phyloP scores from a whole-genome alignment of 2,329 filamentous ascomycete species.

The Cercospora berteroae region DNA sequence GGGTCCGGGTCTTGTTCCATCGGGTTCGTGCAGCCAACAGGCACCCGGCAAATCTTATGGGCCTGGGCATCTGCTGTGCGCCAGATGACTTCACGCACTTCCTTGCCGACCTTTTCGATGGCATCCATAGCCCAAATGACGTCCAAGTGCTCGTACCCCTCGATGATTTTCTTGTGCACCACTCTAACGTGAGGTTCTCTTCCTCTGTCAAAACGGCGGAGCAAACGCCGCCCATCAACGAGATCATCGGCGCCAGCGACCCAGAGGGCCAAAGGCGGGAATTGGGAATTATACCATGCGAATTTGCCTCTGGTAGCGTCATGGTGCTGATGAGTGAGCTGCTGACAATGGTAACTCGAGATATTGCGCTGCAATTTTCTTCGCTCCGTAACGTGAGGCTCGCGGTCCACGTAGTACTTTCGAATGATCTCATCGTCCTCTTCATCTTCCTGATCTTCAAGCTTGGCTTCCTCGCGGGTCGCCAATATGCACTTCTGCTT shows the following conservation, averaged over 20 bases:
- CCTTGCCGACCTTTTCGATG: constrained; percentile 75
- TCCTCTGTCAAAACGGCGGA: constrained; percentile 71
- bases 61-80: constrained; percentile 62
- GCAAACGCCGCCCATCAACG: constrained; percentile 74
- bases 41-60: constrained; percentile 61
- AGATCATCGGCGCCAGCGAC: constrained; percentile 78
- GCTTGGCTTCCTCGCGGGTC: constrained; percentile 67
- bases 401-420: constrained; percentile 37
- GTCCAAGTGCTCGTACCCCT: constrained; percentile 89
- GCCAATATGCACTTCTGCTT: constrained; percentile 83
- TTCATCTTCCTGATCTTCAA: constrained; percentile 56
- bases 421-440: constrained; percentile 42
- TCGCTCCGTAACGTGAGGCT: constrained; percentile 30
- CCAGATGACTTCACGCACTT: constrained; percentile 81
- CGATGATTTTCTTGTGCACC: constrained; percentile 78
- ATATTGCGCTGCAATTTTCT: constrained; percentile 34
- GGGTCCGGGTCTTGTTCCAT: constrained; percentile 23
- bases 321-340: constrained; percentile 33
- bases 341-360: constrained; percentile 33
- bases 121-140: constrained; percentile 93
- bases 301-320: constrained; percentile 40
- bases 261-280: constrained; percentile 85
- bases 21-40: constrained; percentile 60
- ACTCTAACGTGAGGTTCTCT: constrained; percentile 78
- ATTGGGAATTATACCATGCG: constrained; percentile 79